Base-by-base conservation (phyloP, 495 filamentous ascomycete species). In the Durotheca rogersii region DNA sequence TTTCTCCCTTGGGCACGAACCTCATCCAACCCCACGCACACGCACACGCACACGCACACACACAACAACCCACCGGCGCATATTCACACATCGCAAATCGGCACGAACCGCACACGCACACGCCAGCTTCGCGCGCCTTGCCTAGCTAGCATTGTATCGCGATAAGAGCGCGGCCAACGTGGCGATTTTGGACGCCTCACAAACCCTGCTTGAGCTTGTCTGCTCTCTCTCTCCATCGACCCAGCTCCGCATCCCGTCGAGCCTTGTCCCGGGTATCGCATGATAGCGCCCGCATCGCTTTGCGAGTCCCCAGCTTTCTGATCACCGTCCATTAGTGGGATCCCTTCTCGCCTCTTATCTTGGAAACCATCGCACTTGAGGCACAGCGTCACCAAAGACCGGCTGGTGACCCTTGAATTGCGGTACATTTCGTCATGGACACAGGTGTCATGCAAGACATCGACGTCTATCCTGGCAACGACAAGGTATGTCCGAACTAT, bases 361-460 rank as follows among this genome's bases (percentile, higher is more conserved):
- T 41, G 42, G 12, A 29, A 36, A 49, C 48, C 48, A 44, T 52
- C 52, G 32, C 54, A 53, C 18, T 53, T 43, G 27, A 58, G 27
- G 38, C 27, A 58, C 53, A 52, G 54, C 53, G 54, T 52, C 54
- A 53, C 54, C 54, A 48, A 58, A 47, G 23, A 53, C 20, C 48
- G 56, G 38, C 53, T 51, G 49, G 52, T 57, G 47, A 30, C 60
- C 53, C 44, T 56, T 41, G 33, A 58, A 51, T 47, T 66, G 37
- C 41, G 37, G 54, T 55, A 60, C 53, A 53, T 55, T 56, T 63
- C 62, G 62, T 66, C 62, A 66, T 66, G 62, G 62, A 66, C 61
- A 50, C 62, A 66, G 53, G 62, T 66, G 59, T 58, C 56, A 66
- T 66, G 60, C 62, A 66, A 56, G 62, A 66, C 60, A 66, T 63